Percentiles rank a stretch among this genome's conserved stretches.
These are phyloP conservation scores for Globisporangium radiosum DNA, from an alignment of 352 stramenopile species.

Conservation along the genomic window DNA sequence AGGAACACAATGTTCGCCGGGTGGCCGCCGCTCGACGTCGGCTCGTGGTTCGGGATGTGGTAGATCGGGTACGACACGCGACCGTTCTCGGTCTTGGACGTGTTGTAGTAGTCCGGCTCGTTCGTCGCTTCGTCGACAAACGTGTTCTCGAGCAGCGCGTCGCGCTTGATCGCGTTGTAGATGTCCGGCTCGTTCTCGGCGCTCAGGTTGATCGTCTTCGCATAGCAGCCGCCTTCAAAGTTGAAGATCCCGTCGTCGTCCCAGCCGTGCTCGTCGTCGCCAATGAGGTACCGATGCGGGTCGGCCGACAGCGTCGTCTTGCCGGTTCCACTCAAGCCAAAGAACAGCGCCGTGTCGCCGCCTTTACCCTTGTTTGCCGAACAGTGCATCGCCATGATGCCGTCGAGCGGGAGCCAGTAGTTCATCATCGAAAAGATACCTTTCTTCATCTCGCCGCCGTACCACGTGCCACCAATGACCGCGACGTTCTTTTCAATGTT, in stretches of 20 bases:
- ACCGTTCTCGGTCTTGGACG: slow-evolving; percentile 96
- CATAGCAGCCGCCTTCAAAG: slow-evolving; percentile 99
- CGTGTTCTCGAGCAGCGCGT: slow-evolving; percentile 98
- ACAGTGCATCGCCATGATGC: slow-evolving; percentile 98
- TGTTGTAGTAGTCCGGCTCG: slow-evolving; percentile 94
- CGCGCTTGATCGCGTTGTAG: slow-evolving; percentile 94
- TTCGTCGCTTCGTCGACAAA: slow-evolving; percentile 69
- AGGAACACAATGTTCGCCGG: slow-evolving; percentile 97
- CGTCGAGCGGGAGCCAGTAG: slow-evolving; percentile 94
- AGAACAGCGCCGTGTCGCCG: slow-evolving; percentile 96
- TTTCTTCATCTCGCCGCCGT: slow-evolving; percentile 99
- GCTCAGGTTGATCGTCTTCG: slow-evolving; percentile 98
- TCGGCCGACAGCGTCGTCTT: slow-evolving; percentile 92
- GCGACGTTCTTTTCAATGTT: slow-evolving; percentile 95
- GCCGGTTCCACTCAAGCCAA: slow-evolving; percentile 89
- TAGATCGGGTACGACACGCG: slow-evolving; percentile 99
- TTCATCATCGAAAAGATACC: slow-evolving; percentile 99
- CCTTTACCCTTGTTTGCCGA: slow-evolving; percentile 96
- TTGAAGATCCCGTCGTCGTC: slow-evolving; percentile 98
- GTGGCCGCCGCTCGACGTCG: slow-evolving; percentile 86
- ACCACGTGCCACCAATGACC: slow-evolving; percentile 95
- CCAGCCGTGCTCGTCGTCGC: slow-evolving; percentile 95
- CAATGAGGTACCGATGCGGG: slow-evolving; percentile 76
- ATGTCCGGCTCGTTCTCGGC: slow-evolving; percentile 97
- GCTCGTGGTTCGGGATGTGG: slow-evolving; percentile 95